Evolutionary conservation across 106 monocot genomes (phyloP).

Genomic region (Dendrobium huoshanense): DNA sequence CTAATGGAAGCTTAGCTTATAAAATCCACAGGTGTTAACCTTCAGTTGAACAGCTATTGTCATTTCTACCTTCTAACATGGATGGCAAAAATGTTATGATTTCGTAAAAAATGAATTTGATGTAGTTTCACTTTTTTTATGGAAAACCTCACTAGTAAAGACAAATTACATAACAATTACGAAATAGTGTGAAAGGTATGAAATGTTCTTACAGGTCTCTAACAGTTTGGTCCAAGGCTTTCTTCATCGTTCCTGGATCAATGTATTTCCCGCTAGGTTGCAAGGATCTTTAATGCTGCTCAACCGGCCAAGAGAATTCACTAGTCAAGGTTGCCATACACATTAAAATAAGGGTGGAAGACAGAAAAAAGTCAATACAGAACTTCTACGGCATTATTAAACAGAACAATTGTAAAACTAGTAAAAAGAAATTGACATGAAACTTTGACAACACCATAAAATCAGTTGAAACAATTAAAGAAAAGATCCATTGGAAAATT

Average conservation of each 20-base stretch:
- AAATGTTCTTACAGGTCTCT: conserved; percentile 66
- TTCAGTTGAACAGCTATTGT: not conserved
- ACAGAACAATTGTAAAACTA: not conserved
- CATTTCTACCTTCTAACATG: not conserved
- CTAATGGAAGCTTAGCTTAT: not conserved
- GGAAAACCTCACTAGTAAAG: not conserved
- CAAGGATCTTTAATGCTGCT: not conserved
- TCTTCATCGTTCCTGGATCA: conserved; percentile 56
- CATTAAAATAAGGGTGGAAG: not conserved
- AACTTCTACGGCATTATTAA: not conserved
- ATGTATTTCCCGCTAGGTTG: too few relatives aligned
- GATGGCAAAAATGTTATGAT: not conserved
- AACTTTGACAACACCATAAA: too few relatives aligned
- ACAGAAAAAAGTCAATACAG: not conserved
- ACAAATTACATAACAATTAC: not conserved
- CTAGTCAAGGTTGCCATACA: not conserved
- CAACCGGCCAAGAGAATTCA: not conserved
- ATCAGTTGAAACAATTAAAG: not conserved
- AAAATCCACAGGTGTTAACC: not conserved
- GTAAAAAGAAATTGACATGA: too few relatives aligned
- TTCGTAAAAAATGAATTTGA: too few relatives aligned
- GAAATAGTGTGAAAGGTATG: not conserved
- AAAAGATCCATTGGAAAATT: not conserved
- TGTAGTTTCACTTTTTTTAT: too few relatives aligned
- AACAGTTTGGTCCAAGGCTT: conserved; percentile 93